Base-by-base conservation (phyloP, 176 grass and related monocot species). In the Avena insularis region DNA sequence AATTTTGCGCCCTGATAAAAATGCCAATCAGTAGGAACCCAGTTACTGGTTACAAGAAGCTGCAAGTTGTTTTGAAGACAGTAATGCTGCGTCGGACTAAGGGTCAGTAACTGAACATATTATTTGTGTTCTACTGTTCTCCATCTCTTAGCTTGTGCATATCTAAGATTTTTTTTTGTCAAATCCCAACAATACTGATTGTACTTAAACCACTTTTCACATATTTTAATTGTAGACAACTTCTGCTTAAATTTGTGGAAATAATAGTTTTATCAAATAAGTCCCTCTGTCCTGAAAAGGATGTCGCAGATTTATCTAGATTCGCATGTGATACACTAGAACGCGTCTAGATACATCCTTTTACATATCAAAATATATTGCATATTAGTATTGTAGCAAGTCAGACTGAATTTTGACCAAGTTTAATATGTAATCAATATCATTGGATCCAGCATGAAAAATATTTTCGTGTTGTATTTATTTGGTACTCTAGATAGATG, bases 71-170 rank as follows among this genome's bases (percentile, higher is more conserved):
- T 87, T 74, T 99, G 83, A 99, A 99, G 87, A 94, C 97, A 0
- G 90, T 99, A 89, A 99, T 99, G 97, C 73, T 99, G 25, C 92
- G 97, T n/a, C 90, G 97, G 20, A 99, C 97, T 93, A 99, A 99
- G 90, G 97, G 95, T 97, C 27, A 87, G 77, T 78, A 71, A 71
- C 40, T 86, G 46, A 47, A 67, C 59, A 73, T 58, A 75, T 46
- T 60, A 51, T 56, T 13, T 43, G 53, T 16, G 15, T 86, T 80
- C 2, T 61, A 35, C 60, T 16, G 15, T 86, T 80, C 2, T 61
- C 47, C 60, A 64, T 77, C 50, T 54, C 85, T 71, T 77, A 61
- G 12, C 19, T 25, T 82, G 25, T 66, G 16, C 35, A 49, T 83
- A 36, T 83, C 23, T 88, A 59, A 38, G 25, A 84, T 38, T 2